Evolutionary conservation across 345 rosid species (phyloP).

Genomic region (Trapa bicornis): DNA sequence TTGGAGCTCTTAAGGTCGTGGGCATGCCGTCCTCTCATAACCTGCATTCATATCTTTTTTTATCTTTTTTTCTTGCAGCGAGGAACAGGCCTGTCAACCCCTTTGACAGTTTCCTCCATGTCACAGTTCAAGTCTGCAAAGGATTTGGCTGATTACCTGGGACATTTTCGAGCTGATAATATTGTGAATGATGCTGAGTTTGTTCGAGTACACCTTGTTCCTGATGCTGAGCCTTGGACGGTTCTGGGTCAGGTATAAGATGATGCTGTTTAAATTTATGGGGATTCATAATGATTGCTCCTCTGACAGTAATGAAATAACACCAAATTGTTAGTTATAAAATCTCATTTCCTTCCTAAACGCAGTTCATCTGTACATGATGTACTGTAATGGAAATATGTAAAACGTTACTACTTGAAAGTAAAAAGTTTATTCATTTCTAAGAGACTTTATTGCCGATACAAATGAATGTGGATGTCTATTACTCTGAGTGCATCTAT

Average conservation of each 20-base stretch:
- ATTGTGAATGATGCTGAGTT: conserved; percentile 89
- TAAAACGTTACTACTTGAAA: not conserved
- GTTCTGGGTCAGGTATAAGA: conserved; percentile 69
- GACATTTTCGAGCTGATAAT: conserved; percentile 70
- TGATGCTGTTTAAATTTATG: not conserved
- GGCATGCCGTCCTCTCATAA: not conserved
- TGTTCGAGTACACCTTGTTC: conserved; percentile 62
- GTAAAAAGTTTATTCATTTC: not conserved
- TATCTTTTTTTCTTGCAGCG: conserved; percentile 33
- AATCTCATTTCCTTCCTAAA: not conserved
- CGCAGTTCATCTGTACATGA: not conserved
- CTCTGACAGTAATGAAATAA: not conserved
- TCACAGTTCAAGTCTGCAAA: conserved; percentile 54
- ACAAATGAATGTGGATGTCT: not conserved
- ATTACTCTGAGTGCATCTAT: not conserved
- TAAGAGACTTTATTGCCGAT: not conserved
- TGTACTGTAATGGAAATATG: not conserved
- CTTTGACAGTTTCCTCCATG: conserved; percentile 79
- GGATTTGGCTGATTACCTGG: conserved; percentile 52
- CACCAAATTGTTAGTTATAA: not conserved
- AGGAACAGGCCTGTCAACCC: conserved; percentile 91
- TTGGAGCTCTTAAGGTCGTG: not conserved
- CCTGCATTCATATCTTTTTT: conserved; percentile 4
- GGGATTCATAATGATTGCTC: not conserved
- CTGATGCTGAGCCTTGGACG: conserved; percentile 75